phyloP scores from a whole-genome alignment of 257 asterid genomes.

The Solanum commersonii region DNA sequence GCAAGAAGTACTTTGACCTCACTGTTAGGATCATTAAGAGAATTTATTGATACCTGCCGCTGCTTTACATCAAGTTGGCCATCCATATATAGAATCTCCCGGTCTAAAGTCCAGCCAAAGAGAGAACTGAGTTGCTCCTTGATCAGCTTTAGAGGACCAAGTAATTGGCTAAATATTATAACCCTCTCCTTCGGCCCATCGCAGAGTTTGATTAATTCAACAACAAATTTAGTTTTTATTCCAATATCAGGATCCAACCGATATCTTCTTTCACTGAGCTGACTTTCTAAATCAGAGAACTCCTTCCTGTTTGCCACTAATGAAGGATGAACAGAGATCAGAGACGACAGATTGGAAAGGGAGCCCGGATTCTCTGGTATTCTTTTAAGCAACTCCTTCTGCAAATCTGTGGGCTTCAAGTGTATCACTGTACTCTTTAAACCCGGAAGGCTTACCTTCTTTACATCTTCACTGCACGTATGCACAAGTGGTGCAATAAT shows the following conservation, averaged over 20 bases:
- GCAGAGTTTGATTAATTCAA: too few species aligned
- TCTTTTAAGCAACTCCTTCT: background rate
- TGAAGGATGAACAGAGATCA: background rate
- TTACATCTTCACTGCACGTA: background rate
- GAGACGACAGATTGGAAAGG: background rate
- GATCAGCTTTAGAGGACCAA: background rate
- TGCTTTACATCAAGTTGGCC: background rate
- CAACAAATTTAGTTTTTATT: background rate
- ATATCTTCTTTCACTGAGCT: background rate
- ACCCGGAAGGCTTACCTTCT: background rate
- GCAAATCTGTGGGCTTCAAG: background rate
- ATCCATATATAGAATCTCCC: background rate
- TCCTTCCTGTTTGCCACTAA: background rate
- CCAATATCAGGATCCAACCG: background rate
- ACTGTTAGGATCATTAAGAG: background rate
- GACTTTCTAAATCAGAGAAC: background rate
- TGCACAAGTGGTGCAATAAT: background rate
- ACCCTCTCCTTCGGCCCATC: background rate
- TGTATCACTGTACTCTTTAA: background rate
- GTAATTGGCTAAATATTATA: background rate
- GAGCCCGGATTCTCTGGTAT: background rate
- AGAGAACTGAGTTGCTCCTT: background rate
- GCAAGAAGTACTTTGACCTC: background rate
- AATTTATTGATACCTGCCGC: background rate
- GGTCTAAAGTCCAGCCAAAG: background rate